These are phyloP conservation scores for Suillus cothurnatus DNA, from an alignment of 768 basidiomycete species.

Conservation along the genomic window DNA sequence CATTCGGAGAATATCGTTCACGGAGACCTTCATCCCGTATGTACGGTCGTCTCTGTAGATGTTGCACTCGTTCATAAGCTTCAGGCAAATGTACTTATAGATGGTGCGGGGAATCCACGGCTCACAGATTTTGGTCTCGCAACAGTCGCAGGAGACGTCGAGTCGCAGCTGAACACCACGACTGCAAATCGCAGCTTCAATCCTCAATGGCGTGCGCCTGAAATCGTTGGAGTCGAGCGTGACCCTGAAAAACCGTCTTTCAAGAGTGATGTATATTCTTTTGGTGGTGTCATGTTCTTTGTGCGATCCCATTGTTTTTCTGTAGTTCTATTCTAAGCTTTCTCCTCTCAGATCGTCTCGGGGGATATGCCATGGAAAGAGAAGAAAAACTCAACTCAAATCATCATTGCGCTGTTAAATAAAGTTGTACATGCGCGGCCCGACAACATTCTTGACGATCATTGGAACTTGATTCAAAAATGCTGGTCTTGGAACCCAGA, in stretches of 20 bases:
- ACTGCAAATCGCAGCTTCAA: conserved; percentile 37
- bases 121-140: conserved; percentile 50
- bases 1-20: conserved; percentile 17
- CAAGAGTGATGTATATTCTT: conserved; percentile 43
- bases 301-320: neutral
- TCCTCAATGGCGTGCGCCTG: conserved; percentile 45
- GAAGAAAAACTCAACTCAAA: neutral
- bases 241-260: neutral
- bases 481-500: too few species aligned
- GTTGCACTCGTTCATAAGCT: neutral
- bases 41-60: conserved; percentile 5
- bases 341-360: neutral
- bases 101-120: conserved; percentile 30
- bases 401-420: neutral
- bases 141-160: conserved; percentile 37
- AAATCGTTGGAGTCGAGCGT: conserved; percentile 27
- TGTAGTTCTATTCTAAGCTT: neutral
- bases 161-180: conserved; percentile 20
- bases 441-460: neutral
- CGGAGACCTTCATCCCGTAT: conserved; percentile 18
- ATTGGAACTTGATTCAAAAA: too few species aligned
- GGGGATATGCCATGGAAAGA: neutral
- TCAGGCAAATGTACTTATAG: conserved; percentile 23
- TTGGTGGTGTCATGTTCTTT: conserved; percentile 30
- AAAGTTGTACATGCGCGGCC: neutral